Percentiles rank a stretch among this genome's conserved stretches.
Evolutionary conservation across 331 rosid species (phyloP).

Genomic region (Stylosanthes scabra): DNA sequence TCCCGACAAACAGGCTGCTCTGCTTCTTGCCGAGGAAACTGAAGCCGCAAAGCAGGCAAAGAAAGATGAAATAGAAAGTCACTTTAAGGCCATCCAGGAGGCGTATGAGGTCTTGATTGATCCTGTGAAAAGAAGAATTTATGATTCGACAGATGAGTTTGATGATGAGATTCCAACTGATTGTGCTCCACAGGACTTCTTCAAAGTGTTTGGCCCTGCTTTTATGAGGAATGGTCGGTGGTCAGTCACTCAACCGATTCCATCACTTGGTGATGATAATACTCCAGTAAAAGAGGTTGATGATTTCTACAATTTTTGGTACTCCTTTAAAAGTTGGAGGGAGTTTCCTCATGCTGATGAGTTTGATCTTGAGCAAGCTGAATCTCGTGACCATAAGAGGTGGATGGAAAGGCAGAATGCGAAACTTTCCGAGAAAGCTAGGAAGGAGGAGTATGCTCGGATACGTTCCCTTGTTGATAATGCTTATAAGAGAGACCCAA

Average conservation of each 20-base stretch:
- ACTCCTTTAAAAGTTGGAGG: slow-evolving; percentile 93
- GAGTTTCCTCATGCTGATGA: slow-evolving; percentile 98
- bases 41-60: slow-evolving; percentile 86
- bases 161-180: slow-evolving; percentile 97
- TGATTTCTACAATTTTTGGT: slow-evolving; percentile 89
- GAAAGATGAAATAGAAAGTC: slow-evolving; percentile 88
- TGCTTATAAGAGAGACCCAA: slow-evolving; percentile 93
- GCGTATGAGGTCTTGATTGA: slow-evolving; percentile 87
- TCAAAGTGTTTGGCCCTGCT: slow-evolving; percentile 95
- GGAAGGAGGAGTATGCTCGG: slow-evolving; percentile 91
- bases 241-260: slow-evolving; percentile 87
- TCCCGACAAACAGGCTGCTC: slow-evolving; percentile 97
- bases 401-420: slow-evolving; percentile 99
- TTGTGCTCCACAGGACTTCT: slow-evolving; percentile 94
- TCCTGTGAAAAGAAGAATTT: slow-evolving; percentile 86
- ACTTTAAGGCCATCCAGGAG: slow-evolving; percentile 91
- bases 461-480: slow-evolving; percentile 89
- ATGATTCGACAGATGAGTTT: slow-evolving; percentile 97
- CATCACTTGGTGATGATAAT: slow-evolving; percentile 78
- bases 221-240: slow-evolving; percentile 98
- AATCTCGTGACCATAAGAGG: slow-evolving; percentile 93
- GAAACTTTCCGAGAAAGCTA: slow-evolving; percentile 88
- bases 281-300: slow-evolving; percentile 74
- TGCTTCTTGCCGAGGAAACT: slow-evolving; percentile 82
- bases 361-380: slow-evolving; percentile 97